Percentiles rank a stretch among this genome's conserved stretches.
These are phyloP conservation scores for Colletotrichum chrysophilum DNA, from an alignment of 2,329 filamentous ascomycete genomes.

Conservation along the genomic window DNA sequence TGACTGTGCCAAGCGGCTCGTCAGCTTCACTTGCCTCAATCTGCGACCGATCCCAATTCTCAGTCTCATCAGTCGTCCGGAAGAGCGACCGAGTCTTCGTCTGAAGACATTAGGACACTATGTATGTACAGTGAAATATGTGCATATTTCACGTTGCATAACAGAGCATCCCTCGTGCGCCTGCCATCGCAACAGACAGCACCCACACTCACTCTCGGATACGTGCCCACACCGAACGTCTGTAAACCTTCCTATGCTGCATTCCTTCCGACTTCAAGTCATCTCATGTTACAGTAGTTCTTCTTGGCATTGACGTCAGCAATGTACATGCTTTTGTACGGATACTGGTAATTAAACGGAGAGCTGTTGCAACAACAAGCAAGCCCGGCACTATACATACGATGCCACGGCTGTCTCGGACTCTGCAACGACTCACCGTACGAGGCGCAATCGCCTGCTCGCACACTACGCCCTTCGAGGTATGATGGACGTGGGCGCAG, in stretches of 20 bases:
- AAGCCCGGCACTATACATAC: not conserved
- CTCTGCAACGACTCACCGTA: not conserved
- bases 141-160: not conserved
- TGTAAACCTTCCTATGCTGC: not conserved
- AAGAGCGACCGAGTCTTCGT: not conserved
- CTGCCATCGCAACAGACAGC: not conserved
- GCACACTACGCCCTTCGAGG: not conserved
- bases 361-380: not conserved
- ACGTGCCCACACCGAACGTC: not conserved
- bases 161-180: not conserved
- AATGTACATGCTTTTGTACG: not conserved
- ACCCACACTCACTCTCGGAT: not conserved
- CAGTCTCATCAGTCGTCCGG: not conserved
- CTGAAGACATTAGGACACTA: not conserved
- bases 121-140: not conserved
- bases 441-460: not conserved
- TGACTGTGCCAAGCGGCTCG: conserved; percentile 9
- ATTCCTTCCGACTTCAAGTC: not conserved
- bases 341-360: not conserved
- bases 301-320: not conserved
- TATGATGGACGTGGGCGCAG: not conserved
- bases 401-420: not conserved
- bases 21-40: conserved; percentile 4
- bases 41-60: not conserved
- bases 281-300: not conserved